Base-by-base conservation (phyloP, 495 filamentous ascomycete species). In the Aspergillus haitiensis region DNA sequence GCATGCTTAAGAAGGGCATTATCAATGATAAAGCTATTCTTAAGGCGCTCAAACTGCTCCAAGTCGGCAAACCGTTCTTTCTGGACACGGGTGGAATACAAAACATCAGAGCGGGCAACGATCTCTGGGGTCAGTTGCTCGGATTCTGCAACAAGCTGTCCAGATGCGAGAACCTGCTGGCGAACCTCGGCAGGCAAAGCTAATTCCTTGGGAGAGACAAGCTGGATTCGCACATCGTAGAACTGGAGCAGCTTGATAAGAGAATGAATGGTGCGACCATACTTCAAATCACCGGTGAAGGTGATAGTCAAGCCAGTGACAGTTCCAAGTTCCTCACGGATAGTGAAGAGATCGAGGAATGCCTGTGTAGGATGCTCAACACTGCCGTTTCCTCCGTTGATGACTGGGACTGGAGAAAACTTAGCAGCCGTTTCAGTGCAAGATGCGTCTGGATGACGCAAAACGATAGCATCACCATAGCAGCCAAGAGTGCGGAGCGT, bases 281-380 rank as follows among this genome's bases (percentile, higher is more conserved):
- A 94, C 62, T 86, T 85, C 44, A 98, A 84, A 67, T 98, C 94
- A 66, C 94, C 94, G 52, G 87, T 84, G 72, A 98, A 98, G 53
- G 94, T 98, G 71, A 98, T 93, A 50, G 91, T 96, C 61, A 98
- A 79, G 42, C 91, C 92, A 64, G 90, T 90, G 53, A 98, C 93
- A 5, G 91, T 96, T 56, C 94, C 94, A 16, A 98, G 82, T 75
- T 98, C 94, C 75, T 98, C 92, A 55, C 95, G 88, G 72, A 98
- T 97, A 39, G 94, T 98, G 81, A 96, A 98, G 62, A 98, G 85
- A 68, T 98, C 94, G n/a, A 97, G 82, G 85, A 98, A 92, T 5
- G 94, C 94, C 75, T 98, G 94, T 0, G 95, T 98, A 4, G 94
- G 94, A 74, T 98, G 94, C 77, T 98, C 94, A 63, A 89, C 82